A percentile compares a stretch with the other conserved stretches of the same genome.
Evolutionary conservation across 257 asterid species (phyloP).

Genomic region (Ocimum tenuiflorum): DNA sequence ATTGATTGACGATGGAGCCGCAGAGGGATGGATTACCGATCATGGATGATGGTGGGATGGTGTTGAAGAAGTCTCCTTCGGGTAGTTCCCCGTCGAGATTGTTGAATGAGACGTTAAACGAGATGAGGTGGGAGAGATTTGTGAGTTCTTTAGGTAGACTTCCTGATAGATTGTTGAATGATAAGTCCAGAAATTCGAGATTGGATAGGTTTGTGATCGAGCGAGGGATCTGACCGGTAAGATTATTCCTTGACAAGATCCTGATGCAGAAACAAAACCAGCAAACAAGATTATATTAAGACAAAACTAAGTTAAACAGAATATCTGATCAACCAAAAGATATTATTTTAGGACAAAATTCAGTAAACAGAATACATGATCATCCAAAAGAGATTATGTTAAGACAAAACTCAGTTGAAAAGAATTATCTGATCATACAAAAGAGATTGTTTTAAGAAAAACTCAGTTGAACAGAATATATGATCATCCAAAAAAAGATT

Average conservation of each 20-base stretch:
- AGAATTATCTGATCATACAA: no score
- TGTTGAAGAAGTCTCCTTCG: constrained; percentile 72
- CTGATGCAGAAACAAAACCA: constrained; percentile 30
- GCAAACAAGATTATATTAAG: not conserved
- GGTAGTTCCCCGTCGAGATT: constrained; percentile 74
- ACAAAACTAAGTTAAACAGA: not conserved
- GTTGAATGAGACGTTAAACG: constrained; percentile 68
- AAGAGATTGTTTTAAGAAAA: not conserved
- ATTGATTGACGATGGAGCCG: constrained; percentile 63
- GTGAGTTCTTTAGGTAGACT: constrained; percentile 63
- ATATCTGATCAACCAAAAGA: no score
- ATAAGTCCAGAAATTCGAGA: constrained; percentile 56
- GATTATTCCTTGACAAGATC: constrained; percentile 59
- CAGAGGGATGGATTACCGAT: constrained; percentile 68
- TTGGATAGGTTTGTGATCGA: constrained; percentile 46
- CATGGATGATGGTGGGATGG: constrained; percentile 58
- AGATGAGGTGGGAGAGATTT: constrained; percentile 46
- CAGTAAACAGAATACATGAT: no score
- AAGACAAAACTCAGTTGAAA: not conserved
- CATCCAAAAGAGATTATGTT: not conserved
- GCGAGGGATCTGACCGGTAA: constrained; percentile 53
- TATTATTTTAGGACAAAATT: no score
- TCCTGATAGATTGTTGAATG: constrained; percentile 65
- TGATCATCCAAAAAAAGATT: no score
- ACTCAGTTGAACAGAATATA: not conserved